phyloP scores from a whole-genome alignment of 148 eudicot genomes.

The Euryodendron excelsum region DNA sequence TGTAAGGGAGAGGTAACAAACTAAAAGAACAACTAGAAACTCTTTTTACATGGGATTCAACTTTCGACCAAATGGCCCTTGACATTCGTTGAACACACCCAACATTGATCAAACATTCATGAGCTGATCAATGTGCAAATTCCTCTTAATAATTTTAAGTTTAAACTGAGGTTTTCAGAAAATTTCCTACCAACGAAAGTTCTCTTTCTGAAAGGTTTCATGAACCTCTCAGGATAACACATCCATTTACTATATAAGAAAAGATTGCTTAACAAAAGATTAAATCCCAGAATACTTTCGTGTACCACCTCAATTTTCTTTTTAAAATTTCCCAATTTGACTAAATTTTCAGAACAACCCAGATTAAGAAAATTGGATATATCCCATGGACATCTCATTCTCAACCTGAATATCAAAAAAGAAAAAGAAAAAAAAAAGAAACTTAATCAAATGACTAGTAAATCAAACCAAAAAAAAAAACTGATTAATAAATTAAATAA shows the following conservation, averaged over 20 bases:
- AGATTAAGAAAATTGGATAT: background rate
- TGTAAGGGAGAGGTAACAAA: slow-evolving; percentile 6
- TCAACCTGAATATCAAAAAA: background rate
- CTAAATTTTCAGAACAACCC: background rate
- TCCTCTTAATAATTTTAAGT: background rate
- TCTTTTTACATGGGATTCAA: background rate
- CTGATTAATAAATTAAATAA: background rate
- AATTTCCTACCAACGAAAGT: background rate
- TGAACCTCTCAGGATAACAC: background rate
- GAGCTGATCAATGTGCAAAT: background rate
- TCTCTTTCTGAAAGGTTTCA: background rate
- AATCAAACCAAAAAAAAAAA: no score
- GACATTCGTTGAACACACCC: background rate
- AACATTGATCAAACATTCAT: slow-evolving; percentile 1
- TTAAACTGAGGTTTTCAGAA: no score
- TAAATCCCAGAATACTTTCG: no score
- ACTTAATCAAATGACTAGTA: background rate
- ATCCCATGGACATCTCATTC: background rate
- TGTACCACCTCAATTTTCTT: no score
- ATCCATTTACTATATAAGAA: background rate
- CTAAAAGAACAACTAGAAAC: background rate
- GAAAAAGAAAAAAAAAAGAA: background rate
- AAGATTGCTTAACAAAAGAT: background rate
- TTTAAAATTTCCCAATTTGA: background rate
- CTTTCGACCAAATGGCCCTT: background rate